Conservation (phyloP, 345 rosid species). For the Excoecaria cochinchinensis region DNA sequence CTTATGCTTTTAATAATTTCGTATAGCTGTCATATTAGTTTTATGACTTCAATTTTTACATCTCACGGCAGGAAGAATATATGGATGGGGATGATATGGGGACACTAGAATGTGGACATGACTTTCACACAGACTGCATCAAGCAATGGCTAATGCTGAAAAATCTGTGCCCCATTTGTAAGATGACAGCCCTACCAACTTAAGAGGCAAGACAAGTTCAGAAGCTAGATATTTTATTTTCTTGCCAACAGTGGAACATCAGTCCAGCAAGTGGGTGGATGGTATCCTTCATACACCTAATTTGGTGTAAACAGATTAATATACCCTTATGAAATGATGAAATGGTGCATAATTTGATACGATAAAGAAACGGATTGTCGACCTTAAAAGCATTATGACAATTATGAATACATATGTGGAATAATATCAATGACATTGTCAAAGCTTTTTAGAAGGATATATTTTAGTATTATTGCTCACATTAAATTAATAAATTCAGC, state of each 20-base stretch:
- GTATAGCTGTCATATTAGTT: background rate
- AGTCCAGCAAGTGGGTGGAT: constrained; percentile 25
- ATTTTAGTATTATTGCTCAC: background rate
- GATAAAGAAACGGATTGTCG: constrained; percentile 13
- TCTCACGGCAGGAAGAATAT: constrained; percentile 24
- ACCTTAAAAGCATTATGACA: constrained; percentile 17
- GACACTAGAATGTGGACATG: constrained; percentile 26
- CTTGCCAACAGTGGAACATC: constrained; percentile 10
- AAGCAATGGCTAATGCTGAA: constrained; percentile 27
- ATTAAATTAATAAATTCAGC: background rate
- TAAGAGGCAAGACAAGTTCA: constrained; percentile 22
- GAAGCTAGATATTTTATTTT: constrained; percentile 13
- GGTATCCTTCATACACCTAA: constrained; percentile 10
- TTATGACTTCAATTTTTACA: constrained; percentile 7
- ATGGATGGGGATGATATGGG: constrained; percentile 22
- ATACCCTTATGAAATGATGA: constrained; percentile 10
- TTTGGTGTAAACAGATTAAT: constrained; percentile 5
- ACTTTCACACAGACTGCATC: constrained; percentile 26
- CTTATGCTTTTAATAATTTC: background rate
- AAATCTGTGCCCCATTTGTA: constrained; percentile 30
- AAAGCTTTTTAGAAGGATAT: background rate
- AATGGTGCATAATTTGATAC: constrained; percentile 10
- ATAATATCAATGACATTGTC: constrained; percentile 15
- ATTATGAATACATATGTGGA: background rate
- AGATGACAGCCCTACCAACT: constrained; percentile 37